phyloP scores from a whole-genome alignment of 2,329 filamentous ascomycete genomes.

The Hymenoscyphus linearis region DNA sequence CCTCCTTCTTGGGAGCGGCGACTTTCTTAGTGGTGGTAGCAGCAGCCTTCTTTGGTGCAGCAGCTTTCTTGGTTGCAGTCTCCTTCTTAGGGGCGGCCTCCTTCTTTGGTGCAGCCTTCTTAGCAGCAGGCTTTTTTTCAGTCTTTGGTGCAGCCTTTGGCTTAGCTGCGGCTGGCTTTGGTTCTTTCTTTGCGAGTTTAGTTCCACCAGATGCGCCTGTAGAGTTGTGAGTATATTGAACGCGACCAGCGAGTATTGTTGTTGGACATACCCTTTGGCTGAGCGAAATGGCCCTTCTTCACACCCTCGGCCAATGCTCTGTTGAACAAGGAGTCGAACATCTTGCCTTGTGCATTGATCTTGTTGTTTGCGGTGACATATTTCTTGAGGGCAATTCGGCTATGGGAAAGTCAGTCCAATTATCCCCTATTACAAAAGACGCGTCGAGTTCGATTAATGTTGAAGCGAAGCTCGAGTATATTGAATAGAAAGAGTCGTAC shows the following conservation, averaged over 20 bases:
- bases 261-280: constrained; percentile 61
- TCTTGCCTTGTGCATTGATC: constrained; percentile 48
- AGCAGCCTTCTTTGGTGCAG: constrained; percentile 35
- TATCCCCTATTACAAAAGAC: constrained; percentile 16
- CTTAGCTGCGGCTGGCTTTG: constrained; percentile 39
- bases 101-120: constrained; percentile 35
- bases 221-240: constrained; percentile 29
- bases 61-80: constrained; percentile 36
- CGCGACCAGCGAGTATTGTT: constrained; percentile 1
- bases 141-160: constrained; percentile 29
- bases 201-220: constrained; percentile 64
- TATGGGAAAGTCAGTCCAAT: constrained; percentile 22
- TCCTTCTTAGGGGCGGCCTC: constrained; percentile 35
- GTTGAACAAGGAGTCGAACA: constrained; percentile 67
- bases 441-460: constrained; percentile 16
- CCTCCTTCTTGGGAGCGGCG: constrained; percentile 33
- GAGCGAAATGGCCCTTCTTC: constrained; percentile 62
- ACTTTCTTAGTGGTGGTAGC: constrained; percentile 33
- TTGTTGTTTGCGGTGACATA: constrained; percentile 70
- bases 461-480: constrained; percentile 6
- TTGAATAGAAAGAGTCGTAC: constrained; percentile 19
- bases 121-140: constrained; percentile 34
- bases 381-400: constrained; percentile 68
- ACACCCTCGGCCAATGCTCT: constrained; percentile 61
- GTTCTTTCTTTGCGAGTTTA: constrained; percentile 63